These are phyloP conservation scores for Physaria fendleri DNA, from an alignment of 345 rosid genomes.

Conservation along the genomic window DNA sequence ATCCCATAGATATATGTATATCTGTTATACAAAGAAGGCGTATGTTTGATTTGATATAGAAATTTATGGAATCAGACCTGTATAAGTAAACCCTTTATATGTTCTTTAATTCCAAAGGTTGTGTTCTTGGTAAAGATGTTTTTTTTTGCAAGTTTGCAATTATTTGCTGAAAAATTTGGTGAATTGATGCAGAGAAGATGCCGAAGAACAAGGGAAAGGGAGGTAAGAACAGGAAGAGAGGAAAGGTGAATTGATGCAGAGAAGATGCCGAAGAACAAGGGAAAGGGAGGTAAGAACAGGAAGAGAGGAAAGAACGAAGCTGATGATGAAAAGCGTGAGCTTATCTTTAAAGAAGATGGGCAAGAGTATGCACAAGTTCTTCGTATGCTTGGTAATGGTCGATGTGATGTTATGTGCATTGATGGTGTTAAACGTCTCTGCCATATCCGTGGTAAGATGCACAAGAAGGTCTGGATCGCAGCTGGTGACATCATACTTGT, in stretches of 20 bases:
- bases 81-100: not conserved
- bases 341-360: conserved; percentile 65
- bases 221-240: conserved; percentile 86
- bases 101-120: not conserved
- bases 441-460: conserved; percentile 82
- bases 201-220: conserved; percentile 86
- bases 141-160: not conserved
- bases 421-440: conserved; percentile 63
- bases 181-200: conserved; percentile 32
- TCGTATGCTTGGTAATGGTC: conserved; percentile 72
- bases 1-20: not conserved
- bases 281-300: conserved; percentile 84
- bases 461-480: conserved; percentile 81
- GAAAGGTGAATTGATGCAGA: conserved; percentile 40
- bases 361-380: conserved; percentile 69
- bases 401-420: conserved; percentile 66
- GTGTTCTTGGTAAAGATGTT: not conserved
- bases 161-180: not conserved
- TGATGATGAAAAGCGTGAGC: conserved; percentile 72
- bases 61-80: not conserved
- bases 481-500: conserved; percentile 75
- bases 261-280: conserved; percentile 76
- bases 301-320: conserved; percentile 85
- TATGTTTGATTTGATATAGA: not conserved
- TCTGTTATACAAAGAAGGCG: not conserved